These are phyloP conservation scores for Xylariaceae sp. DNA, from an alignment of 2,329 filamentous ascomycete genomes.

Conservation along the genomic window DNA sequence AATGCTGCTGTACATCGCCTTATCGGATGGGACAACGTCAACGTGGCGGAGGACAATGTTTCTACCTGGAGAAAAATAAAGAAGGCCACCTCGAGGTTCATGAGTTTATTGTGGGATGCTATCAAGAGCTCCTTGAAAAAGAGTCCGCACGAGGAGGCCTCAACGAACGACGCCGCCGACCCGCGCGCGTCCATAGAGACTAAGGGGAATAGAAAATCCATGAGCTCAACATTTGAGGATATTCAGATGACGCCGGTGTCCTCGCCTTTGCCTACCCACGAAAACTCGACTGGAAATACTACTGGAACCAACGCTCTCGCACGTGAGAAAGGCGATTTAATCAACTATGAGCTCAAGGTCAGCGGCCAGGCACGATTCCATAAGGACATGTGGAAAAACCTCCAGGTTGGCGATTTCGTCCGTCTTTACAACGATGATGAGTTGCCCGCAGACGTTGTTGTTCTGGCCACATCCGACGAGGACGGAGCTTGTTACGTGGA, in stretches of 20 bases:
- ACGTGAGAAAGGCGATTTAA: constrained; percentile 52
- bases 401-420: constrained; percentile 93
- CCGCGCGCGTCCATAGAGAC: constrained; percentile 63
- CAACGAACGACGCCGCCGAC: constrained; percentile 49
- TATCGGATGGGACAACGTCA: constrained; percentile 86
- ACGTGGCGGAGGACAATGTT: constrained; percentile 80
- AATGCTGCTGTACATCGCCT: constrained; percentile 92
- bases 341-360: constrained; percentile 63
- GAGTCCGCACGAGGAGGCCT: constrained; percentile 44
- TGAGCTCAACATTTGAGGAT: constrained; percentile 55
- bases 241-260: constrained; percentile 96
- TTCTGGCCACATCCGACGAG: constrained; percentile 85
- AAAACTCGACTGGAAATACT: constrained; percentile 4
- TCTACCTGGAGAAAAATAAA: constrained; percentile 84
- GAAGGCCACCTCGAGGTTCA: constrained; percentile 68
- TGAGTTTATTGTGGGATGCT: constrained; percentile 48
- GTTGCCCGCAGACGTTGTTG: constrained; percentile 86
- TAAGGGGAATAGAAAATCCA: constrained; percentile 48
- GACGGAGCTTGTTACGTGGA: constrained; percentile 97
- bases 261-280: constrained; percentile 59
- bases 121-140: constrained; percentile 46
- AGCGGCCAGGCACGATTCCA: constrained; percentile 79
- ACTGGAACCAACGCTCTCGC: constrained; percentile 35
- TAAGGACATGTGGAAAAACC: constrained; percentile 89
- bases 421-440: constrained; percentile 95